Percentiles rank a stretch among this genome's conserved stretches.
Evolutionary conservation across 768 basidiomycete species (phyloP).

Genomic region (Pleurotus platypus): DNA sequence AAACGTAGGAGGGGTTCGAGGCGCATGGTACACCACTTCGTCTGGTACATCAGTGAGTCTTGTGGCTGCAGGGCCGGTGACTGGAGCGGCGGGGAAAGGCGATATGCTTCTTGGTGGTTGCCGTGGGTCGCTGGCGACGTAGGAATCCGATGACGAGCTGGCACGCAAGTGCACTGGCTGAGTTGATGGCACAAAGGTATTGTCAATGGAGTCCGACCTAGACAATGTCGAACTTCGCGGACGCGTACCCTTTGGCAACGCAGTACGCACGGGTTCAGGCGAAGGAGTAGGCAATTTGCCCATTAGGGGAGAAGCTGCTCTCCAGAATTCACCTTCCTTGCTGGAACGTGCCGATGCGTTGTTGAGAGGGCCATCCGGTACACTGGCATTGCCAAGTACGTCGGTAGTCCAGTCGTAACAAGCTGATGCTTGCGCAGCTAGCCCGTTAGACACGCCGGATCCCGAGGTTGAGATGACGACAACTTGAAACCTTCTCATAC

Average conservation of each 20-base stretch:
- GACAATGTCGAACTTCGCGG: neutral
- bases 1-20: neutral
- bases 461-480: constrained; percentile 36
- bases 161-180: neutral
- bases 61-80: neutral
- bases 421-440: constrained; percentile 37
- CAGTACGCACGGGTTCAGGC: neutral
- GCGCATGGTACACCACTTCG: neutral
- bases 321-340: neutral
- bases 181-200: neutral
- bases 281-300: constrained; percentile 4
- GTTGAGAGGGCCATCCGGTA: neutral
- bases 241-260: neutral
- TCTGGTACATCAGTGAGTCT: neutral
- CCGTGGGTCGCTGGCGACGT: neutral
- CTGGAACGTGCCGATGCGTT: neutral
- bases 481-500: constrained; percentile 32
- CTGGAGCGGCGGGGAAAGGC: neutral
- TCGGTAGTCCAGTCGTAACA: constrained; percentile 44
- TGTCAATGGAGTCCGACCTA: neutral
- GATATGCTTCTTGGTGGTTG: neutral
- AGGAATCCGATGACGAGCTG: neutral
- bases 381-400: constrained; percentile 23
- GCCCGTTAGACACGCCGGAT: constrained; percentile 30
- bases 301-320: neutral